Evolutionary conservation across 2,329 filamentous ascomycete genomes (phyloP).

Genomic region (Hymenoscyphus infarciens): DNA sequence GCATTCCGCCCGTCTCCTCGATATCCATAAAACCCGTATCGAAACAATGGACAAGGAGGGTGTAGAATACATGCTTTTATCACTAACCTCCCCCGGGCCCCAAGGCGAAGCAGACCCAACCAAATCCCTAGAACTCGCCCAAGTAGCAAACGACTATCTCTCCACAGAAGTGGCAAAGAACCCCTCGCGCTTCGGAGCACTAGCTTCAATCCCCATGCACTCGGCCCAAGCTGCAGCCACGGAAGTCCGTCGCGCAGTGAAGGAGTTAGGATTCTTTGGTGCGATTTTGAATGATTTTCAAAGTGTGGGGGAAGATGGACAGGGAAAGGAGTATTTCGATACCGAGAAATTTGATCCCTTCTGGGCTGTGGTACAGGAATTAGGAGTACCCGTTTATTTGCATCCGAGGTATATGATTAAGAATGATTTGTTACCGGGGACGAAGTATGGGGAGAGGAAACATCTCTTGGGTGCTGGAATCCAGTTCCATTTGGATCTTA

Average conservation of each 20-base stretch:
- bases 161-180: slow-evolving; percentile 21
- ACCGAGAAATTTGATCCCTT: slow-evolving; percentile 56
- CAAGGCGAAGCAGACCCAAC: slow-evolving; percentile 43
- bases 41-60: slow-evolving; percentile 45
- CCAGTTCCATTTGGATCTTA: slow-evolving; percentile 42
- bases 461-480: slow-evolving; percentile 38
- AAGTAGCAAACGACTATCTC: slow-evolving; percentile 35
- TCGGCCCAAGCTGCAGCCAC: slow-evolving; percentile 46
- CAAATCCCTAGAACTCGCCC: slow-evolving; percentile 41
- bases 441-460: slow-evolving; percentile 33
- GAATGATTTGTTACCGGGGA: slow-evolving; percentile 30
- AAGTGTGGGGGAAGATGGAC: slow-evolving; percentile 53
- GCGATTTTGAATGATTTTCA: slow-evolving; percentile 61
- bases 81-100: slow-evolving; percentile 46
- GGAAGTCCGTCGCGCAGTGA: slow-evolving; percentile 48
- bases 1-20: slow-evolving; percentile 15
- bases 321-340: slow-evolving; percentile 63
- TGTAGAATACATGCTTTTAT: slow-evolving; percentile 47
- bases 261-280: slow-evolving; percentile 56
- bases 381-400: slow-evolving; percentile 61
- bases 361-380: slow-evolving; percentile 54
- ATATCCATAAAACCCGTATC: slow-evolving; percentile 40
- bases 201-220: slow-evolving; percentile 50
- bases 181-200: slow-evolving; percentile 42
- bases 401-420: slow-evolving; percentile 43